These are phyloP conservation scores for Gentiana macrophylla DNA, from an alignment of 257 asterid genomes.

Conservation along the genomic window DNA sequence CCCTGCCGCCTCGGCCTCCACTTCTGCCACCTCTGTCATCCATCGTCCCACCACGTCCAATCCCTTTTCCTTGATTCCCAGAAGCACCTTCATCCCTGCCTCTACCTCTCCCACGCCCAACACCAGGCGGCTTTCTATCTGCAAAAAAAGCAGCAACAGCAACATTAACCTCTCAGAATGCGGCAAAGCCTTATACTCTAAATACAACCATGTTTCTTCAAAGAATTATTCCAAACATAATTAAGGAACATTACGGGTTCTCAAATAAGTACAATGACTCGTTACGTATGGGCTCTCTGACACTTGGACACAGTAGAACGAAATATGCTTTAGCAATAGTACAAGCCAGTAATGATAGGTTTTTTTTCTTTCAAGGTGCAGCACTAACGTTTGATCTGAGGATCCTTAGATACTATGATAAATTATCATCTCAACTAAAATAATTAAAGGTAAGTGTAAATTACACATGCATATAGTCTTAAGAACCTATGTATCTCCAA, in stretches of 20 bases:
- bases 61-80: slow-evolving; percentile 34
- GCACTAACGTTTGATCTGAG: too few species aligned
- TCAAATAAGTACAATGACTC: neutral
- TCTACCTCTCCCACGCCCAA: slow-evolving; percentile 66
- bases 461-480: too few species aligned
- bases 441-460: too few species aligned
- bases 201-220: too few species aligned
- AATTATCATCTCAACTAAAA: too few species aligned
- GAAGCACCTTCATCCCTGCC: slow-evolving; percentile 40
- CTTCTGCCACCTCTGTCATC: slow-evolving; percentile 44
- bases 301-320: too few species aligned
- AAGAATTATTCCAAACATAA: too few species aligned
- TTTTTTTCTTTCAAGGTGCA: too few species aligned
- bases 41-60: slow-evolving; percentile 32
- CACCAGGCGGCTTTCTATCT: slow-evolving; percentile 59
- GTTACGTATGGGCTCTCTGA: neutral
- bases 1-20: slow-evolving; percentile 45
- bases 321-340: too few species aligned
- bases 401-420: too few species aligned
- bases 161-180: neutral
- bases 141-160: slow-evolving; percentile 8
- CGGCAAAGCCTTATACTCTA: neutral
- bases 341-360: too few species aligned
- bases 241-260: neutral
- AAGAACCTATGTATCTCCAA: too few species aligned